A percentile compares a stretch with the other conserved stretches of the same genome.
phyloP scores from a whole-genome alignment of 148 eudicot species.

The Fallopia convolvulus region DNA sequence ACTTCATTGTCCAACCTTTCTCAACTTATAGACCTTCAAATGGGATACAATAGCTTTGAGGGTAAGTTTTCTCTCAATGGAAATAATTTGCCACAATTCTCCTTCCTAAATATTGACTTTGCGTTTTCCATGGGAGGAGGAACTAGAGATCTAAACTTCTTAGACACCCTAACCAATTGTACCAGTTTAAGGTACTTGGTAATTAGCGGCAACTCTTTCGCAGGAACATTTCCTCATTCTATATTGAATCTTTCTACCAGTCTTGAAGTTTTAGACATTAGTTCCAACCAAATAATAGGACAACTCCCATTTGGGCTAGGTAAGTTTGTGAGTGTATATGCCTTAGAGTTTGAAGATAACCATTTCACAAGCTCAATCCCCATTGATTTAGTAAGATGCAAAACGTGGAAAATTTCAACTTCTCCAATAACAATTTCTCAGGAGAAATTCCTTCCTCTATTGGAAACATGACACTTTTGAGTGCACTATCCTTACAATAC shows the following conservation, averaged over 20 bases:
- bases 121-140: neutral
- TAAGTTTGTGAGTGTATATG: constrained; percentile 13
- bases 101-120: neutral
- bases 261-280: neutral
- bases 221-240: constrained; percentile 21
- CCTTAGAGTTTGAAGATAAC: neutral
- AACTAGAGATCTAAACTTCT: constrained; percentile 21
- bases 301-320: constrained; percentile 19
- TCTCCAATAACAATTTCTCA: constrained; percentile 19
- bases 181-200: constrained; percentile 1
- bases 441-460: constrained; percentile 28
- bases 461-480: constrained; percentile 27
- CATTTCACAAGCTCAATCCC: constrained; percentile 24
- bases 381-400: constrained; percentile 16
- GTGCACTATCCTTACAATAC: neutral
- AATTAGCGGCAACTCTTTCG: constrained; percentile 16
- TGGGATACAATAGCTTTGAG: neutral
- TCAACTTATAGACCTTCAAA: neutral
- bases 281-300: constrained; percentile 18
- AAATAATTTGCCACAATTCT: constrained; percentile 9
- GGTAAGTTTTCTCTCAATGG: constrained; percentile 13
- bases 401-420: neutral
- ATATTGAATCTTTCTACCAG: constrained; percentile 22
- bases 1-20: constrained; percentile 5
- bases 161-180: constrained; percentile 21